A percentile compares a stretch with the other conserved stretches of the same genome.
Conservation (phyloP, 345 rosid species). For the Cardamine occulta region DNA sequence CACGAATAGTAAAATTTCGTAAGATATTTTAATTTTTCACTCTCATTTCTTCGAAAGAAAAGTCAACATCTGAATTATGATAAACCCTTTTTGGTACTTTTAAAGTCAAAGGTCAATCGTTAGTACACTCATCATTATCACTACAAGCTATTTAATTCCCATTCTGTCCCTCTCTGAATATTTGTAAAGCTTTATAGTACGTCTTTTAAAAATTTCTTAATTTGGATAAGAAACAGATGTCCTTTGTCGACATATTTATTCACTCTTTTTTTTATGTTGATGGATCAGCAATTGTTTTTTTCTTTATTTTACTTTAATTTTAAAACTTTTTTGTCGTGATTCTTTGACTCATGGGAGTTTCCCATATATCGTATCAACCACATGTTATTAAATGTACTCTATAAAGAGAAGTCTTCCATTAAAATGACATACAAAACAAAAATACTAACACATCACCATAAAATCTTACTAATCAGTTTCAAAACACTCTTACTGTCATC, state of each 20-base stretch:
- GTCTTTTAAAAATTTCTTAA: neutral
- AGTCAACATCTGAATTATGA: slow-evolving; percentile 39
- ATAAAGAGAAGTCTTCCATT: slow-evolving; percentile 14
- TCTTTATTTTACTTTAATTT: slow-evolving; percentile 12
- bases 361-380: slow-evolving; percentile 29
- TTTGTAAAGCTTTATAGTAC: neutral
- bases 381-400: slow-evolving; percentile 25
- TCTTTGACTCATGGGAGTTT: slow-evolving; percentile 19
- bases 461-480: too few species aligned
- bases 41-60: neutral
- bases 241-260: slow-evolving; percentile 27
- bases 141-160: neutral
- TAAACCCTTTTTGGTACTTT: slow-evolving; percentile 7
- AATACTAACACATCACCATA: too few species aligned
- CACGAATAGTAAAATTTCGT: neutral
- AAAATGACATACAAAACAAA: neutral
- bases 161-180: neutral
- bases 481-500: neutral
- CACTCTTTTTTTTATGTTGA: slow-evolving; percentile 32
- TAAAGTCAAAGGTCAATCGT: slow-evolving; percentile 34
- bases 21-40: neutral
- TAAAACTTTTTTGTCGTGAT: slow-evolving; percentile 21
- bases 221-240: slow-evolving; percentile 29
- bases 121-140: slow-evolving; percentile 18
- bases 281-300: slow-evolving; percentile 22